Evolutionary conservation across 2,329 filamentous ascomycete species (phyloP).

Genomic region (Claviceps sp.): DNA sequence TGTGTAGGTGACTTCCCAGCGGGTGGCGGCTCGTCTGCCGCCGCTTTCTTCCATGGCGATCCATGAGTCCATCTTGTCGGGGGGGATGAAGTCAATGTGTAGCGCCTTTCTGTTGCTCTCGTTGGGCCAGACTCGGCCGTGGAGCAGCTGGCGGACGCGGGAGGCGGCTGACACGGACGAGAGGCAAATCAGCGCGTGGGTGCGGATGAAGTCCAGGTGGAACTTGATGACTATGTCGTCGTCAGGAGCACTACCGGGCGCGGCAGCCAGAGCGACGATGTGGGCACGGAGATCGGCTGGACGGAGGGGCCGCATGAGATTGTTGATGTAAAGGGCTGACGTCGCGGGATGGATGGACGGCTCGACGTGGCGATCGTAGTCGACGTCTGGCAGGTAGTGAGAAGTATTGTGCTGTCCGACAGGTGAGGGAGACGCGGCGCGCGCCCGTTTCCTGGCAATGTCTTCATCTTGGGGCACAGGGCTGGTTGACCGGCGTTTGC

Average conservation of each 20-base stretch:
- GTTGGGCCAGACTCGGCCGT: slow-evolving; percentile 72
- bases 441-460: slow-evolving; percentile 38
- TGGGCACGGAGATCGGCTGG: slow-evolving; percentile 53
- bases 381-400: slow-evolving; percentile 13
- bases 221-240: slow-evolving; percentile 48
- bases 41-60: slow-evolving; percentile 51
- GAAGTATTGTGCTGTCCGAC: background rate
- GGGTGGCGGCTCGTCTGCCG: slow-evolving; percentile 26
- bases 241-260: slow-evolving; percentile 35
- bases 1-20: slow-evolving; percentile 66
- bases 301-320: slow-evolving; percentile 79
- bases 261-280: slow-evolving; percentile 53
- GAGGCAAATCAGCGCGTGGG: slow-evolving; percentile 75
- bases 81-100: slow-evolving; percentile 81
- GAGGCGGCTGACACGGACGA: slow-evolving; percentile 55
- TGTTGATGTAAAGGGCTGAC: slow-evolving; percentile 71
- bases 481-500: slow-evolving; percentile 53
- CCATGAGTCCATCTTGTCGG: slow-evolving; percentile 60
- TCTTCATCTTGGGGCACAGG: slow-evolving; percentile 43
- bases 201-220: slow-evolving; percentile 73
- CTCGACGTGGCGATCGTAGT: slow-evolving; percentile 23
- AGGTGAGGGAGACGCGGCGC: slow-evolving; percentile 14
- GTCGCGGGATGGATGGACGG: slow-evolving; percentile 61
- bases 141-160: slow-evolving; percentile 61
- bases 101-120: slow-evolving; percentile 73